Base-by-base conservation (phyloP, 768 basidiomycete genomes). In the Rhodotorula kratochvilovae region DNA sequence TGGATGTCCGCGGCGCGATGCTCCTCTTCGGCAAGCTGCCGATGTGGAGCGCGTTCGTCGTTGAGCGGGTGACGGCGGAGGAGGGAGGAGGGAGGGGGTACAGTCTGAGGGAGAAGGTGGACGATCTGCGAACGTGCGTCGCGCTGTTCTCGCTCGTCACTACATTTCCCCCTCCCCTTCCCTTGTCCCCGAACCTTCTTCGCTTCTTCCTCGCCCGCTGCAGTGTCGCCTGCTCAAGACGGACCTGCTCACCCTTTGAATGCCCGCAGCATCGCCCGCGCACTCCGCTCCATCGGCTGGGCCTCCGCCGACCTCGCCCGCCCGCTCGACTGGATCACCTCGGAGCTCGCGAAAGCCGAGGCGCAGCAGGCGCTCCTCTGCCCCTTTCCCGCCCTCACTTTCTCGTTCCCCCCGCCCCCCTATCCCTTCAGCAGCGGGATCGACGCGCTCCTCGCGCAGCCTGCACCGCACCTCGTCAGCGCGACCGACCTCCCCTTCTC, bases 211-310 rank as follows among this genome's bases (percentile, higher is more conserved):
- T n/a, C n/a, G n/a, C n/a, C n/a, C n/a, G n/a, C n/a, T n/a, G n/a
- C n/a, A n/a, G n/a, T n/a, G n/a, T n/a, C n/a, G n/a, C n/a, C n/a
- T n/a, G n/a, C n/a, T n/a, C n/a, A n/a, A n/a, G n/a, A n/a, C n/a
- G n/a, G n/a, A n/a, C n/a, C n/a, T n/a, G n/a, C n/a, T n/a, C 54
- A 16, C 25, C 55, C 27, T 8, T 42, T 42, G 42, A n/a, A 10
- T 5, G n/a, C 54, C 21, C 5, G 27, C 63, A 65, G 63, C 43
- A 35, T 48, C 16, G 31, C 45, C 25, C 54, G 55, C 31, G 43
- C 63, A 1, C 43, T 65, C 7, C 63, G 63, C 25, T 65, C 63
- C 2, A 25, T 65, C 33, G 63, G 63, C 12, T 65, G 63, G 63
- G 10, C 43, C 15, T 56, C 55, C 16, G 31, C 21, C 0, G 3